Evolutionary conservation across 768 basidiomycete species (phyloP).

Genomic region (Butyriboletus loyo): DNA sequence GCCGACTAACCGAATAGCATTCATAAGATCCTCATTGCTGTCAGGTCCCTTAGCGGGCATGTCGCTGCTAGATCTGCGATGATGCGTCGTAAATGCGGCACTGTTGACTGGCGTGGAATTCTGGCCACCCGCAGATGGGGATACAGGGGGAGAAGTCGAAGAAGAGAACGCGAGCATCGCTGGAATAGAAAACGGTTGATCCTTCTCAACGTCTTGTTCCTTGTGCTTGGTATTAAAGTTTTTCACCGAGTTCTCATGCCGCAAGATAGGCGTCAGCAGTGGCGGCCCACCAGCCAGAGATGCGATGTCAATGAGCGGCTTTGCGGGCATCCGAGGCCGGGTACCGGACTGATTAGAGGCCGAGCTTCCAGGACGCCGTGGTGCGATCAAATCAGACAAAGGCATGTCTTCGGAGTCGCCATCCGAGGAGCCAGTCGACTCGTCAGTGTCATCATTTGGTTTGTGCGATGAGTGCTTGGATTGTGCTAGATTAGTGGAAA

Average conservation of each 20-base stretch:
- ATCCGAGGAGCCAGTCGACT: conserved; percentile 32
- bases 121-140: conserved; percentile 13
- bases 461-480: background rate
- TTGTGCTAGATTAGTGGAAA: conserved; percentile 2
- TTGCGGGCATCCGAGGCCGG: conserved; percentile 34
- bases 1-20: conserved; percentile 32
- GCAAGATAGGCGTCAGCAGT: conserved; percentile 28
- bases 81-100: conserved; percentile 1
- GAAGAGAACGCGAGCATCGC: conserved; percentile 20
- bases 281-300: conserved; percentile 36
- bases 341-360: conserved; percentile 32
- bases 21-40: conserved; percentile 28
- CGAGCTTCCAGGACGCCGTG: conserved; percentile 66
- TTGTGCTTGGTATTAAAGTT: conserved; percentile 12
- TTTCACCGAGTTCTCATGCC: conserved; percentile 30
- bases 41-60: conserved; percentile 11
- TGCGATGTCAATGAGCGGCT: conserved; percentile 43
- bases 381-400: conserved; percentile 57
- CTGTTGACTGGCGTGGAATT: background rate
- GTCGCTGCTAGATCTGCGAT: conserved; percentile 21
- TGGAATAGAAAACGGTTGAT: conserved; percentile 31
- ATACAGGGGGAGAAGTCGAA: conserved; percentile 18
- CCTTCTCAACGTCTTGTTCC: conserved; percentile 21
- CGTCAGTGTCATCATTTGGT: conserved; percentile 17
- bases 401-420: conserved; percentile 60